Evolutionary conservation across 2,329 filamentous ascomycete genomes (phyloP).

Genomic region (Helminthosporium solani): DNA sequence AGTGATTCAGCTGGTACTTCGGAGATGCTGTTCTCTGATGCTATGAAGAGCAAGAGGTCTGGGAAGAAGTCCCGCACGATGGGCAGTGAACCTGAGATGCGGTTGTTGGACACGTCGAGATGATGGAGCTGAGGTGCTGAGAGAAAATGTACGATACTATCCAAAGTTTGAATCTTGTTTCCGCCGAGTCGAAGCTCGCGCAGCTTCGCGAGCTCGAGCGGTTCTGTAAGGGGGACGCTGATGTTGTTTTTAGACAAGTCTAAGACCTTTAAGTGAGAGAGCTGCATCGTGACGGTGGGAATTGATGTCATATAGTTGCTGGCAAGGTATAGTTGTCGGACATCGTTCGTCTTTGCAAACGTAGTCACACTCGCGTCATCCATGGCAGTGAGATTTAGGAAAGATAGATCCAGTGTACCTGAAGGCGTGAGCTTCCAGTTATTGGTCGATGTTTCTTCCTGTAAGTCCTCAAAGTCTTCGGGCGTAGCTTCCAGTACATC

Average conservation of each 20-base stretch:
- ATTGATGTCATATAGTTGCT: slow-evolving; percentile 73
- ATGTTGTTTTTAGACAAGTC: slow-evolving; percentile 79
- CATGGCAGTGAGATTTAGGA: slow-evolving; percentile 42
- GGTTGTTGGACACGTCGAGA: slow-evolving; percentile 80
- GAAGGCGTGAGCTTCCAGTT: slow-evolving; percentile 37
- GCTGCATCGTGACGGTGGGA: slow-evolving; percentile 69
- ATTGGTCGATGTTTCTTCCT: slow-evolving; percentile 4
- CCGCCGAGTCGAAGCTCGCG: slow-evolving; percentile 74
- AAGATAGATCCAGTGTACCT: slow-evolving; percentile 47
- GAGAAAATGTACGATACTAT: slow-evolving; percentile 65
- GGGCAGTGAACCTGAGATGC: slow-evolving; percentile 68
- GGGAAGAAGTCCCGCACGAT: slow-evolving; percentile 68
- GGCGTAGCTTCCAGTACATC: slow-evolving; percentile 6
- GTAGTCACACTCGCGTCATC: slow-evolving; percentile 42
- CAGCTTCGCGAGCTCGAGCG: slow-evolving; percentile 69
- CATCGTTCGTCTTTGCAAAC: slow-evolving; percentile 49
- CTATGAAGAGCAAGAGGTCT: slow-evolving; percentile 67
- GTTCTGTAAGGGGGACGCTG: slow-evolving; percentile 32
- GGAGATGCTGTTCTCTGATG: slow-evolving; percentile 75
- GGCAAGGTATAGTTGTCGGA: slow-evolving; percentile 66
- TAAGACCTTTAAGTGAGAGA: slow-evolving; percentile 67
- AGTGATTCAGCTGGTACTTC: slow-evolving; percentile 73
- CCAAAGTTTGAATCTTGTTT: slow-evolving; percentile 69
- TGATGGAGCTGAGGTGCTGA: slow-evolving; percentile 73
- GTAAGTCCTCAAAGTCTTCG: slow-evolving; percentile 9